A percentile compares a stretch with the other conserved stretches of the same genome.
phyloP scores from a whole-genome alignment of 495 filamentous ascomycete genomes.

The Hypoxylon crocopeplum region DNA sequence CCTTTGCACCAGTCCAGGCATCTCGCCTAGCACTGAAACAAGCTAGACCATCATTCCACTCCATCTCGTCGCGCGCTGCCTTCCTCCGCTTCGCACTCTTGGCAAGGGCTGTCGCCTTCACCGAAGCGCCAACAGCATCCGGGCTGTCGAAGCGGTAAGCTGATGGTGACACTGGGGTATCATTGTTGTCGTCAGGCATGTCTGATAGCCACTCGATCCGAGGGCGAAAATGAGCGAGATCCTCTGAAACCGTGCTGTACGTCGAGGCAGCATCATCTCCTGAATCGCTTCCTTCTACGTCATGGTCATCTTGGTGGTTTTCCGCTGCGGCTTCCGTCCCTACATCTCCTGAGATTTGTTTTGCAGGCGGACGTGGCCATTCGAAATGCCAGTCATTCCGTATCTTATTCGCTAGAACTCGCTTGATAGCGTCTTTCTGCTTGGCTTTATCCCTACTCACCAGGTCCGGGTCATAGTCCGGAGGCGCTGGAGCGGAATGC shows the following conservation, averaged over 20 bases:
- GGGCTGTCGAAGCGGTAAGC: slow-evolving; percentile 71
- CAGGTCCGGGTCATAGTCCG: slow-evolving; percentile 60
- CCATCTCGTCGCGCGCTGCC: slow-evolving; percentile 74
- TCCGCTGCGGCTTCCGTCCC: not conserved
- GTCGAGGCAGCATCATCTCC: slow-evolving; percentile 49
- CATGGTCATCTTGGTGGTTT: slow-evolving; percentile 2
- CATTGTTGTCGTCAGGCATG: slow-evolving; percentile 49
- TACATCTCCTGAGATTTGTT: not conserved
- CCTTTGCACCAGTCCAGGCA: slow-evolving; percentile 83
- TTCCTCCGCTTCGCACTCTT: slow-evolving; percentile 66
- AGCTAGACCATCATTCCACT: slow-evolving; percentile 81
- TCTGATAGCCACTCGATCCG: slow-evolving; percentile 57
- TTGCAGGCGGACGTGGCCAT: slow-evolving; percentile 44
- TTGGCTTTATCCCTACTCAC: slow-evolving; percentile 60
- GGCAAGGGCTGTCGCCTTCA: slow-evolving; percentile 45
- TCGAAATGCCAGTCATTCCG: slow-evolving; percentile 64
- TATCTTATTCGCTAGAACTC: slow-evolving; percentile 59
- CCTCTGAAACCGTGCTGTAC: slow-evolving; percentile 57
- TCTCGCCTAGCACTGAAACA: slow-evolving; percentile 78
- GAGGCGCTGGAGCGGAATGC: slow-evolving; percentile 33
- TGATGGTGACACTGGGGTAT: slow-evolving; percentile 33
- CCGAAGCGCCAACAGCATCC: slow-evolving; percentile 60
- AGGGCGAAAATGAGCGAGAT: slow-evolving; percentile 47
- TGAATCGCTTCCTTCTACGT: slow-evolving; percentile 36
- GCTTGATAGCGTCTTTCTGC: slow-evolving; percentile 61